These are phyloP conservation scores for Yamadazyma conglobata DNA, from an alignment of 1,139 yeast genomes.

Conservation along the genomic window DNA sequence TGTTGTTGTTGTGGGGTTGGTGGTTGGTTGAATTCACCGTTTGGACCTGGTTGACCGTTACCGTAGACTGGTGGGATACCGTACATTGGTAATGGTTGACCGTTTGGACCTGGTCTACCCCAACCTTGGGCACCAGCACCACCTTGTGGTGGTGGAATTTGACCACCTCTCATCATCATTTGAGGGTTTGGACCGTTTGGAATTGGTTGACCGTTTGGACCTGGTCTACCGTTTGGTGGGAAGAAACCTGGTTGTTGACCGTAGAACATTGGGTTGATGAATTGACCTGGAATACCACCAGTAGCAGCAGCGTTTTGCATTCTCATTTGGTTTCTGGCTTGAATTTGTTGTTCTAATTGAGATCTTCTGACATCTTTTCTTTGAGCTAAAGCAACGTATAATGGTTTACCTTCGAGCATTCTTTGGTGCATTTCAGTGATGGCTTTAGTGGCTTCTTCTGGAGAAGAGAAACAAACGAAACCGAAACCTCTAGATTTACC, in stretches of 20 bases:
- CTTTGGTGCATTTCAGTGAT: constrained; percentile 98
- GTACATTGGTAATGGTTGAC: constrained; percentile 76
- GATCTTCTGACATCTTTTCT: constrained; percentile 97
- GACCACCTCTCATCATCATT: constrained; percentile 78
- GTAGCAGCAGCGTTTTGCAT: constrained; percentile 90
- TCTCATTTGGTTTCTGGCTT: constrained; percentile 98
- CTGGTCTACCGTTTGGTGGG: constrained; percentile 77
- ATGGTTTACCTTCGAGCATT: constrained; percentile 92
- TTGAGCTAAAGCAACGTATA: constrained; percentile 98
- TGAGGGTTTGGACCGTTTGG: constrained; percentile 70
- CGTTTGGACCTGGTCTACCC: constrained; percentile 64
- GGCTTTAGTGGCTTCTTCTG: constrained; percentile 99
- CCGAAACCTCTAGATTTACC: constrained; percentile 99
- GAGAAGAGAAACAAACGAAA: constrained; percentile 95
- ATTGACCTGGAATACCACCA: constrained; percentile 92
- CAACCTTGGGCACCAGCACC: constrained; percentile 52
- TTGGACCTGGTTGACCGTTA: constrained; percentile 22
- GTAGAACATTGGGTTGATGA: constrained; percentile 93
- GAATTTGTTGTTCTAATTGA: constrained; percentile 96
- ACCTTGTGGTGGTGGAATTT: constrained; percentile 65
- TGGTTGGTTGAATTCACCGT: constrained; percentile 26
- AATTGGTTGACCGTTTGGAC: constrained; percentile 14
- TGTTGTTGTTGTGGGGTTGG: constrained; percentile 18
- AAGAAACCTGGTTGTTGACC: constrained; percentile 83
- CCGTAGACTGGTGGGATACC: constrained; percentile 79